Evolutionary conservation across 768 basidiomycete genomes (phyloP).

Genomic region (Hygrocybe coccinea): DNA sequence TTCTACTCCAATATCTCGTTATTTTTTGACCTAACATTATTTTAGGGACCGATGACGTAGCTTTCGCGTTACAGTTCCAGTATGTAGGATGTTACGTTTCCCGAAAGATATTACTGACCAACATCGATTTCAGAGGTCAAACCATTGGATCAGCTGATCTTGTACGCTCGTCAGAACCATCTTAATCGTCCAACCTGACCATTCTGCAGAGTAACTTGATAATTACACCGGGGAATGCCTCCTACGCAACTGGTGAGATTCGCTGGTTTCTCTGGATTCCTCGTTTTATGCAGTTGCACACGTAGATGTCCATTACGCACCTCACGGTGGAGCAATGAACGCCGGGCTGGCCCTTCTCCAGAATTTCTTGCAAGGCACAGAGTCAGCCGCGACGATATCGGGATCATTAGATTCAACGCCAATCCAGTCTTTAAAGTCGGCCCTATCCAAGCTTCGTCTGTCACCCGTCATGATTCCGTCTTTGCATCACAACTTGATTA

Average conservation of each 20-base stretch:
- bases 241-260: constrained; percentile 49
- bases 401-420: constrained; percentile 54
- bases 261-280: background rate
- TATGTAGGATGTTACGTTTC: constrained; percentile 22
- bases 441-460: constrained; percentile 55
- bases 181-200: constrained; percentile 5
- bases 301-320: constrained; percentile 56
- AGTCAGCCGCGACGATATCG: constrained; percentile 50
- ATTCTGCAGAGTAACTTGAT: constrained; percentile 44
- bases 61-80: constrained; percentile 56
- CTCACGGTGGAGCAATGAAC: constrained; percentile 47
- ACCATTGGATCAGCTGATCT: constrained; percentile 57
- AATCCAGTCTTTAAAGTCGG: constrained; percentile 56
- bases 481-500: constrained; percentile 57
- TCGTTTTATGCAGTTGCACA: background rate
- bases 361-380: constrained; percentile 63
- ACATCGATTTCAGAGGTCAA: constrained; percentile 34
- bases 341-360: constrained; percentile 56
- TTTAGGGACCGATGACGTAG: constrained; percentile 56
- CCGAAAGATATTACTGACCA: background rate
- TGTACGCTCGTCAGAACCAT: constrained; percentile 26
- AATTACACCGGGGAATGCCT: constrained; percentile 53
- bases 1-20: background rate
- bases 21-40: constrained; percentile 28
- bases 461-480: constrained; percentile 62